Conservation (phyloP, 257 asterid genomes). For the Anisodus tanguticus region DNA sequence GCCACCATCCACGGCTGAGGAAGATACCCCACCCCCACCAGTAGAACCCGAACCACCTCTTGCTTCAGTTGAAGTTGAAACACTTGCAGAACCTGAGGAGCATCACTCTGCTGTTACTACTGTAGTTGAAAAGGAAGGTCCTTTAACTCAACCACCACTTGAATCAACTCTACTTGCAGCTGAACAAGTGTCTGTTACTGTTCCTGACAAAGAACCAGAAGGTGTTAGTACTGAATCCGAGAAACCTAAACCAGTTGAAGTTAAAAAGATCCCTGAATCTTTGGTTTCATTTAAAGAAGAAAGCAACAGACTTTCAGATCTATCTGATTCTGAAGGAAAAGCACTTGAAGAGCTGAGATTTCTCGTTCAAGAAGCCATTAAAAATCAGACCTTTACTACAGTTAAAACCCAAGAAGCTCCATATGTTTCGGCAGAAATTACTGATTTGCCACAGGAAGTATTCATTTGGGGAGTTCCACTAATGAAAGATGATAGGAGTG, state of each 20-base stretch:
- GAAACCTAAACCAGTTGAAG: slow-evolving; percentile 37
- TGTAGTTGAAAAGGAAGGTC: slow-evolving; percentile 51
- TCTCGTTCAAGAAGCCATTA: slow-evolving; percentile 54
- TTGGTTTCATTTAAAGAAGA: slow-evolving; percentile 73
- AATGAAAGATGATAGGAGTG: slow-evolving; percentile 68
- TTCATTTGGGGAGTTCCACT: slow-evolving; percentile 86
- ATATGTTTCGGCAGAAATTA: neutral
- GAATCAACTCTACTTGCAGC: slow-evolving; percentile 32
- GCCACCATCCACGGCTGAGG: slow-evolving; percentile 39
- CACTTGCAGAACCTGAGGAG: slow-evolving; percentile 37
- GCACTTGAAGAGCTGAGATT: slow-evolving; percentile 57
- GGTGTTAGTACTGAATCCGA: slow-evolving; percentile 39
- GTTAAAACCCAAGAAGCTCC: neutral
- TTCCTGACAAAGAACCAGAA: slow-evolving; percentile 42
- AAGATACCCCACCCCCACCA: slow-evolving; percentile 23
- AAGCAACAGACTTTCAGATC: slow-evolving; percentile 75
- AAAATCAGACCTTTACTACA: slow-evolving; percentile 37
- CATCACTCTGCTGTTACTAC: slow-evolving; percentile 40
- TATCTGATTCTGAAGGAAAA: slow-evolving; percentile 57
- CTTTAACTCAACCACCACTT: slow-evolving; percentile 42
- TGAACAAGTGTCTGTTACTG: slow-evolving; percentile 48
- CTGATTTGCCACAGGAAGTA: slow-evolving; percentile 45
- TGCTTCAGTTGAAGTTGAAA: slow-evolving; percentile 51
- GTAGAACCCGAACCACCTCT: slow-evolving; percentile 52
- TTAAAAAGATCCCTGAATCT: slow-evolving; percentile 52